Base-by-base conservation (phyloP, 768 basidiomycete species). In the Amanita rimosa region DNA sequence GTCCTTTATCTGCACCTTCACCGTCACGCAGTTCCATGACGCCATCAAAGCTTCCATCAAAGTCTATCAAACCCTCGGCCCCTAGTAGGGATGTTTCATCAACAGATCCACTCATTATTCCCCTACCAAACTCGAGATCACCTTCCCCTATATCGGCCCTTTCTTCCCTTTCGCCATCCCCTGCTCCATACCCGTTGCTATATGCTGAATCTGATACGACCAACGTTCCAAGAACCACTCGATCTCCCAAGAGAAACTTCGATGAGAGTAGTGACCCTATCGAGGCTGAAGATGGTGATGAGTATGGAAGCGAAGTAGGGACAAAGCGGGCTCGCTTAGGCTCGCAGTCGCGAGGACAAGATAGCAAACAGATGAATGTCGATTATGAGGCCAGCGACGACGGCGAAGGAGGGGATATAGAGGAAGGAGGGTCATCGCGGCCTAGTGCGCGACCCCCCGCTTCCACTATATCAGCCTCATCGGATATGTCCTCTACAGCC, bases 401-500 rank as follows among this genome's bases (percentile, higher is more conserved):
- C 19, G 50, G 39, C 43, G 41, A 50, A 40, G 48, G 22, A 52
- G 49, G 55, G 35, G 46, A 56, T 34, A 45, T 53, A 42, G 46
- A 56, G 44, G 56, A 52, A 17, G 54, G 55, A 19, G 53, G 40
- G 9, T 56, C 55, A 35, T 46, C 27, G 14, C 54, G 53, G 22
- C 36, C 49, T 3, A 52, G 56, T 26, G 48, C 31, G 44, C 53
- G 24, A 36, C 31, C 52, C n/a, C 51, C 55, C 21, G 44, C 48
- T 45, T 53, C 54, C 2, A 51, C 51, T 10, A 52, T 53, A 11
- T 54, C 57, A 8, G 33, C 44, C 6, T 41, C 52, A n/a, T 52
- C 56, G 9, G 53, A 55, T 6, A 19, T 47, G 2, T 54, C 57
- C 58, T 27, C 64, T 59, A 10, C 42, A 4, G 31, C 48, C 10